Conservation (phyloP, 257 asterid genomes). For the Handroanthus guayacan region DNA sequence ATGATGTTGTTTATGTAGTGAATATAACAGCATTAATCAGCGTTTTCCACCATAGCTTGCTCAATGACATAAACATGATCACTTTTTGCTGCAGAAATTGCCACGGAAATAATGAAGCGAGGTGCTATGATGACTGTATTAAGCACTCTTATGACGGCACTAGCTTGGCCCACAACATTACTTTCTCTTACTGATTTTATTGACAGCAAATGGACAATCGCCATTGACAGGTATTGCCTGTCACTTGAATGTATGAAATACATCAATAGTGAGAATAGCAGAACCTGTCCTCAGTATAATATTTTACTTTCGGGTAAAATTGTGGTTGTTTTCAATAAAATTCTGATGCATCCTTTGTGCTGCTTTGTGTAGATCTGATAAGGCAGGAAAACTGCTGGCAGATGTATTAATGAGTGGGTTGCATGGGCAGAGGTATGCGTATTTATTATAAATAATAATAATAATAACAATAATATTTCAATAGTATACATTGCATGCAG, state of each 20-base stretch:
- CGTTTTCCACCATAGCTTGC: background rate
- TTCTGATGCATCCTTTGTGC: slow-evolving; percentile 7
- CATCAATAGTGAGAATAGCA: background rate
- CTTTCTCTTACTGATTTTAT: slow-evolving; percentile 79
- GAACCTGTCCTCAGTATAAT: slow-evolving; percentile 1
- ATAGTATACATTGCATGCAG: slow-evolving; percentile 28
- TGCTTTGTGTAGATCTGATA: slow-evolving; percentile 70
- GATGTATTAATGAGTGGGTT: slow-evolving; percentile 83
- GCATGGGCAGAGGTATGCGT: slow-evolving; percentile 83
- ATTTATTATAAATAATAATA: background rate
- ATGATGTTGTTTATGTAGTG: slow-evolving; percentile 44
- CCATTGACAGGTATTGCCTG: slow-evolving; percentile 77
- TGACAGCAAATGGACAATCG: slow-evolving; percentile 93
- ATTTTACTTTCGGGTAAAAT: background rate
- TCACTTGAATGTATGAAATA: slow-evolving; percentile 19
- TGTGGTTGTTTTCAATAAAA: background rate
- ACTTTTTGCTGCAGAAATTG: slow-evolving; percentile 60
- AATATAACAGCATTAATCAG: slow-evolving; percentile 28
- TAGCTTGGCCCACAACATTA: slow-evolving; percentile 92
- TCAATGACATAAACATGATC: slow-evolving; percentile 27
- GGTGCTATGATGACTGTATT: slow-evolving; percentile 98
- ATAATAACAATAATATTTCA: too few relatives aligned
- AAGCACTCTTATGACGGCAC: slow-evolving; percentile 68
- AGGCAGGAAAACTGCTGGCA: slow-evolving; percentile 92
- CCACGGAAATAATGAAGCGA: slow-evolving; percentile 76